Conservation (phyloP, 345 rosid species). For the Pseudoturritis turrita region DNA sequence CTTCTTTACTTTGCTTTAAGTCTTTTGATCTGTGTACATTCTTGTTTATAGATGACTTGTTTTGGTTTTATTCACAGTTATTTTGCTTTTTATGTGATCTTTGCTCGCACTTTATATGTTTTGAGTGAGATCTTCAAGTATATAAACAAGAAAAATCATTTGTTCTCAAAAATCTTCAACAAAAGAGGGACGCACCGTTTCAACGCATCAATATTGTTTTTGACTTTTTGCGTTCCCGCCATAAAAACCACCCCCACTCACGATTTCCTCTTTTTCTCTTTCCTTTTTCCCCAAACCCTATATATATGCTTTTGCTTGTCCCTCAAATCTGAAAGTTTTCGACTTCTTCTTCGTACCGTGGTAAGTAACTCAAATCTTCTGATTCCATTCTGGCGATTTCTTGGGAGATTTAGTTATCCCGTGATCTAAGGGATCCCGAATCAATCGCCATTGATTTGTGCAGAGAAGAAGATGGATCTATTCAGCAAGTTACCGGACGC, state of each 20-base stretch:
- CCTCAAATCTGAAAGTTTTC: neutral
- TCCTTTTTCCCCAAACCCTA: neutral
- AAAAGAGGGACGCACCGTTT: no score
- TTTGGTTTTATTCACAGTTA: no score
- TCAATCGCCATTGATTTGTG: neutral
- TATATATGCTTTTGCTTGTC: neutral
- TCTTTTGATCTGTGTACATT: no score
- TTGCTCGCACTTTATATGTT: no score
- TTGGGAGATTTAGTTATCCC: neutral
- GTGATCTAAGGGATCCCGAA: neutral
- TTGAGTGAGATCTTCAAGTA: no score
- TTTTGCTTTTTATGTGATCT: no score
- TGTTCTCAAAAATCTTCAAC: no score
- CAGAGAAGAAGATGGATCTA: conserved; percentile 1
- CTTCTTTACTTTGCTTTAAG: no score
- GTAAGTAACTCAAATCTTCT: neutral
- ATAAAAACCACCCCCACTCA: neutral
- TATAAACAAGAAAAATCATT: no score
- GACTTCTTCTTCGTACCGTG: neutral
- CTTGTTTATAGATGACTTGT: no score
- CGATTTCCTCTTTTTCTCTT: neutral
- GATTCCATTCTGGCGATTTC: neutral
- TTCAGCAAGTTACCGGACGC: conserved; percentile 13
- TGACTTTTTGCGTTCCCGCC: neutral
- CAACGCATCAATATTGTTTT: neutral